A percentile compares a stretch with the other conserved stretches of the same genome.
Conservation (phyloP, 257 asterid genomes). For the Solanum pennellii region DNA sequence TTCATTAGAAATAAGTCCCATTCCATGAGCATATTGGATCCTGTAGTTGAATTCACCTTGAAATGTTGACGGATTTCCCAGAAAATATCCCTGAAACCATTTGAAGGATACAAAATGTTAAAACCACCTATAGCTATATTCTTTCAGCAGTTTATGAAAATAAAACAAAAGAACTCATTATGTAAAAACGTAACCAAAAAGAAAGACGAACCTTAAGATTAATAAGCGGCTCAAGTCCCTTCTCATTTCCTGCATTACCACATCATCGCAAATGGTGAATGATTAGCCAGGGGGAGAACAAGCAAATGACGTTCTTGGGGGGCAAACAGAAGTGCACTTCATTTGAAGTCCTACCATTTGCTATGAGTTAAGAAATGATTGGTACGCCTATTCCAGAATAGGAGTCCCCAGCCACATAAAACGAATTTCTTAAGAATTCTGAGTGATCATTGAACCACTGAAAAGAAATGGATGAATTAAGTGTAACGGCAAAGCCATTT, state of each 20-base stretch:
- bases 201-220: conserved; percentile 6
- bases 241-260: conserved; percentile 12
- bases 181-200: background rate
- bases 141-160: background rate
- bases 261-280: background rate
- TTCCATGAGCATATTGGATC: conserved; percentile 4
- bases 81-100: conserved; percentile 14
- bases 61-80: conserved; percentile 8
- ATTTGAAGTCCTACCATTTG: background rate
- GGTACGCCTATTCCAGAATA: conserved; percentile 6
- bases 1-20: conserved; percentile 1
- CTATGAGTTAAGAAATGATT: background rate
- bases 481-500: background rate
- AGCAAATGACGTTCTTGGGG: background rate
- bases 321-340: background rate
- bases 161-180: background rate
- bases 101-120: background rate
- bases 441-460: conserved; percentile 8
- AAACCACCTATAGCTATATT: background rate
- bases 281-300: background rate
- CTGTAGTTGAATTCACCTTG: background rate
- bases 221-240: background rate
- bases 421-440: background rate
- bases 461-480: background rate
- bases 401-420: conserved; percentile 10